Evolutionary conservation across 306 rosid species (phyloP).

Genomic region (Citrullus mucosospermus): DNA sequence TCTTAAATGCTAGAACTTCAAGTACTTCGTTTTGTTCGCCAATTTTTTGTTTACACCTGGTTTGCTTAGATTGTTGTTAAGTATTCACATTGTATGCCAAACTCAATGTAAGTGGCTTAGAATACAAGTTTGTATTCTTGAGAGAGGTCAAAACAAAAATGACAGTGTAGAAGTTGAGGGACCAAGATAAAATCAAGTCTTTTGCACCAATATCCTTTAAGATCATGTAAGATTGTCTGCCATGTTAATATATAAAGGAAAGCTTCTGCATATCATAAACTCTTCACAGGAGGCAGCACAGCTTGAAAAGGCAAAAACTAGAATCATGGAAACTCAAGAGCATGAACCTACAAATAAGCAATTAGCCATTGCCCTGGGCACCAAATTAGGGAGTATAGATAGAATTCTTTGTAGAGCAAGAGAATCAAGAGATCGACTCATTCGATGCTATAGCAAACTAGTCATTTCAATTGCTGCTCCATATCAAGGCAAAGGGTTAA

Average conservation of each 20-base stretch:
- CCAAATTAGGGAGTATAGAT: constrained; percentile 28
- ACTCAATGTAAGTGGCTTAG: background rate
- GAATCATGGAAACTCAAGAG: constrained; percentile 26
- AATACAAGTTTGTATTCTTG: background rate
- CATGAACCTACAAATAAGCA: constrained; percentile 23
- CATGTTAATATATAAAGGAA: background rate
- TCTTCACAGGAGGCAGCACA: constrained; percentile 47
- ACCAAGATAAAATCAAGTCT: background rate
- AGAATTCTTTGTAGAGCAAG: constrained; percentile 31
- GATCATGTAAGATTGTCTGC: background rate
- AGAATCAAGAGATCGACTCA: constrained; percentile 45
- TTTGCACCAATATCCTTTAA: background rate
- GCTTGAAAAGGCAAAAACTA: constrained; percentile 30
- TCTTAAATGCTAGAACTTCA: background rate
- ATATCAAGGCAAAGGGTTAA: constrained; percentile 66
- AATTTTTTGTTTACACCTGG: background rate
- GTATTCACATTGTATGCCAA: background rate
- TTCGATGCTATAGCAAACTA: constrained; percentile 36
- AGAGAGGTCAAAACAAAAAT: background rate
- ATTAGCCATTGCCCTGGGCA: constrained; percentile 18
- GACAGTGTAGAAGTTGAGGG: background rate
- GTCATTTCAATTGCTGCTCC: constrained; percentile 54
- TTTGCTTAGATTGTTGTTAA: background rate
- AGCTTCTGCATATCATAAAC: background rate
- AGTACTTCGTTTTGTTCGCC: background rate